A percentile compares a stretch with the other conserved stretches of the same genome.
phyloP scores from a whole-genome alignment of 176 grass and related monocot species.

The Avena atlantica region DNA sequence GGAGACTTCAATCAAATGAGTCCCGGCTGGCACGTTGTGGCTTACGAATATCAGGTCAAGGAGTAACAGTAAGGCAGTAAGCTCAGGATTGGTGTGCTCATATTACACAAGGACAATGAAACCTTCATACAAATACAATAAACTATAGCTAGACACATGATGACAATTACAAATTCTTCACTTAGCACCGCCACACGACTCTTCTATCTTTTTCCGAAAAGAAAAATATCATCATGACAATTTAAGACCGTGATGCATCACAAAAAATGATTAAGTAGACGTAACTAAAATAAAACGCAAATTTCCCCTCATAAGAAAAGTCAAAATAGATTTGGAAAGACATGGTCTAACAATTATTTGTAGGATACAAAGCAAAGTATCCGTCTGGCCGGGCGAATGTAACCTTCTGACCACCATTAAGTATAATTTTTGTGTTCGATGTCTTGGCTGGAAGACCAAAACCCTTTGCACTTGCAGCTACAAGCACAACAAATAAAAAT shows the following conservation, averaged over 20 bases:
- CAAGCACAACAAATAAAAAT: slow-evolving; percentile 31
- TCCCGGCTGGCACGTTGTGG: slow-evolving; percentile 89
- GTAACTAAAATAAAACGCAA: neutral
- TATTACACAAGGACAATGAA: neutral
- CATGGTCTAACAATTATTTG: neutral
- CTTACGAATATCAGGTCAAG: slow-evolving; percentile 73
- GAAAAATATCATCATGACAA: neutral
- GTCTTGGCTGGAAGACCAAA: slow-evolving; percentile 77
- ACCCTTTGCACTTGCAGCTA: slow-evolving; percentile 60
- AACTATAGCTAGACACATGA: neutral
- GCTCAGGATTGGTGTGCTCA: neutral
- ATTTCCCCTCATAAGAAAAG: neutral
- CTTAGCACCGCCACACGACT: neutral
- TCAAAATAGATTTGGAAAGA: neutral
- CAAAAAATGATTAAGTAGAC: neutral
- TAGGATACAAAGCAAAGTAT: slow-evolving; percentile 99
- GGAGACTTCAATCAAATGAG: slow-evolving; percentile 93
- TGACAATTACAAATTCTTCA: neutral
- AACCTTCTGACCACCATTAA: slow-evolving; percentile 94
- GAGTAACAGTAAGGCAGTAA: slow-evolving; percentile 22
- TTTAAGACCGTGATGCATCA: neutral
- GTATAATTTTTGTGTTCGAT: slow-evolving; percentile 82
- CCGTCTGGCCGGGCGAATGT: slow-evolving; percentile 85
- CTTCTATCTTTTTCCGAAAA: neutral
- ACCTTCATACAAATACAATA: slow-evolving; percentile 14